Conservation (phyloP, 768 basidiomycete species). For the Auricularia sp. region DNA sequence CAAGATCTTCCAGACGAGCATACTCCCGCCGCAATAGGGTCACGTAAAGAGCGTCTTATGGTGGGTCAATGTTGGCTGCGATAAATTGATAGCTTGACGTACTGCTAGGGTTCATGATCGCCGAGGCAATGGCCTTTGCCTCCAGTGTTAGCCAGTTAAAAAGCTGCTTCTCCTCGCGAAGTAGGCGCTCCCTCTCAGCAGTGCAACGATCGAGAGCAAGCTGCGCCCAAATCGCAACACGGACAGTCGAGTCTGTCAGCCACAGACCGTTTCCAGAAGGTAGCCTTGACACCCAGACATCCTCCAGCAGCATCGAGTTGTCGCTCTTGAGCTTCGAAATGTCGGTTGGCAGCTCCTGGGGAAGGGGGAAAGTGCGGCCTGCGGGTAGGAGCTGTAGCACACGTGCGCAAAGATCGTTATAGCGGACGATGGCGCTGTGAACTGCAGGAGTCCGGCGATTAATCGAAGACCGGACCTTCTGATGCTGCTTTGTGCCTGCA, state of each 20-base stretch:
- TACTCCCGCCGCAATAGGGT: no score
- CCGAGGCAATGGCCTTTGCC: neutral
- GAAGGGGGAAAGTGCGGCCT: conserved; percentile 25
- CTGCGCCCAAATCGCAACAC: conserved; percentile 21
- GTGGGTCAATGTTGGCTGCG: no score
- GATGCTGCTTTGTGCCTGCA: conserved; percentile 22
- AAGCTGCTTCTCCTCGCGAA: conserved; percentile 23
- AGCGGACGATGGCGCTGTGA: conserved; percentile 19
- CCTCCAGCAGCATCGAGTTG: conserved; percentile 22
- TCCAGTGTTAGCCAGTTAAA: conserved; percentile 26
- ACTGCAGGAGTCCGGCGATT: conserved; percentile 23
- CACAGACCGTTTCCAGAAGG: conserved; percentile 16
- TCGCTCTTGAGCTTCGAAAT: conserved; percentile 11
- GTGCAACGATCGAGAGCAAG: conserved; percentile 18
- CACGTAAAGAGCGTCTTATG: no score
- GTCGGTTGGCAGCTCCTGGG: conserved; percentile 20
- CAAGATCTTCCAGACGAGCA: no score
- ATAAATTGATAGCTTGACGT: neutral
- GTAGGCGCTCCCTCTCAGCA: conserved; percentile 21
- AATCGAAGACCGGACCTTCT: conserved; percentile 23
- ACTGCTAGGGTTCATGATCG: neutral
- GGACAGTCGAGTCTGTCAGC: conserved; percentile 23
- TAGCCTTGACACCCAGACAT: conserved; percentile 24
- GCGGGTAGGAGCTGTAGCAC: conserved; percentile 15
- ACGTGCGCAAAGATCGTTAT: conserved; percentile 16